Conservation (phyloP, 257 asterid species). For the Lycium ferocissimum region DNA sequence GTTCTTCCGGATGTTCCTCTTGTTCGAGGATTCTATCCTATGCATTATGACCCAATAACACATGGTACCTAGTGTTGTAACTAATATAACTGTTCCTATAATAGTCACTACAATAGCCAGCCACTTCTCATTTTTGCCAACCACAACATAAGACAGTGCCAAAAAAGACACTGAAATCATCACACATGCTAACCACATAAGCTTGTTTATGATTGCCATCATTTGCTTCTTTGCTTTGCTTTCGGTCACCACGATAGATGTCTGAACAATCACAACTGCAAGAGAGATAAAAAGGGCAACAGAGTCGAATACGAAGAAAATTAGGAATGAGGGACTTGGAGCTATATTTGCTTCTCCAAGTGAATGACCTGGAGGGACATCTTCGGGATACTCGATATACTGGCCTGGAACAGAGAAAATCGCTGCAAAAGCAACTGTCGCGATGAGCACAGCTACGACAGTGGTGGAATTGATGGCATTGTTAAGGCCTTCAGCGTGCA, state of each 20-base stretch:
- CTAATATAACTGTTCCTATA: conserved; percentile 56
- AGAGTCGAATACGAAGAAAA: conserved; percentile 57
- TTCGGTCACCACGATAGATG: conserved; percentile 56
- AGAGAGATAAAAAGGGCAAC: conserved; percentile 56
- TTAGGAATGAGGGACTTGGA: conserved; percentile 41
- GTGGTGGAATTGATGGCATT: conserved; percentile 62
- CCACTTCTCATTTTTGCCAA: conserved; percentile 51
- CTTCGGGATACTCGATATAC: conserved; percentile 41
- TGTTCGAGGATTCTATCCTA: conserved; percentile 45
- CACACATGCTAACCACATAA: conserved; percentile 63
- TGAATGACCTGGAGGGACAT: conserved; percentile 47
- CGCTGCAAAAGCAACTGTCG: conserved; percentile 37
- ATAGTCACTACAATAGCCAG: conserved; percentile 57
- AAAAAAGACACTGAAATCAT: conserved; percentile 54
- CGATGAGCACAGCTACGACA: conserved; percentile 60
- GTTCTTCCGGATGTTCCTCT: conserved; percentile 48
- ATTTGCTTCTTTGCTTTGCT: conserved; percentile 62
- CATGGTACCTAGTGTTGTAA: conserved; percentile 57
- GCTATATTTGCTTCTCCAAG: conserved; percentile 63
- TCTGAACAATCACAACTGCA: conserved; percentile 61
- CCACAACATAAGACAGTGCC: conserved; percentile 52
- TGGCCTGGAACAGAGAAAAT: conserved; percentile 57
- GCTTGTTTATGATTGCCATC: conserved; percentile 66
- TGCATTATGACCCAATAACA: conserved; percentile 61
- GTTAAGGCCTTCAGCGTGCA: conserved; percentile 61